Evolutionary conservation across 108 stramenopile species (phyloP).

Genomic region (Stephanodiscus triporus): DNA sequence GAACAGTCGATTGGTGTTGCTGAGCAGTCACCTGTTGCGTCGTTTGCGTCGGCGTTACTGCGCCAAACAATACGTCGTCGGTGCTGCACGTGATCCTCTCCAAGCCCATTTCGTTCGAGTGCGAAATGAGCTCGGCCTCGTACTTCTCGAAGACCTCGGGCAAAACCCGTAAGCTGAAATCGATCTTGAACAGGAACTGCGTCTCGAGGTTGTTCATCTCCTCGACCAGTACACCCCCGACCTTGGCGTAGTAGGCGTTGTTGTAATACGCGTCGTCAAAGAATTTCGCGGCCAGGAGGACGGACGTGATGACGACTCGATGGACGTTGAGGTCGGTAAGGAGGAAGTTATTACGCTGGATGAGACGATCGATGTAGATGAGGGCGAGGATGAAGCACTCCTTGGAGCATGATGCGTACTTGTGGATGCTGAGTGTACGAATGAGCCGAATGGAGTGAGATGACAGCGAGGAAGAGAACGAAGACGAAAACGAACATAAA

Average conservation of each 20-base stretch:
- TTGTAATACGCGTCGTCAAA: slow-evolving; percentile 99
- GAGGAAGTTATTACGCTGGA: slow-evolving; percentile 92
- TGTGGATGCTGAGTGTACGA: slow-evolving; percentile 75
- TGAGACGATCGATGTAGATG: slow-evolving; percentile 98
- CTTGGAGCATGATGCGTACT: slow-evolving; percentile 95
- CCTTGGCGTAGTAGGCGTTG: slow-evolving; percentile 98
- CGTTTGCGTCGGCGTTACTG: neutral
- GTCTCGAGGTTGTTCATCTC: slow-evolving; percentile 96
- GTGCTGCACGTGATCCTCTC: slow-evolving; percentile 11
- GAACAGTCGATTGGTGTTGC: too few relatives aligned
- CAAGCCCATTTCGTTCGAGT: slow-evolving; percentile 39
- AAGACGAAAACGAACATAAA: neutral
- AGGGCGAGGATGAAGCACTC: slow-evolving; percentile 97
- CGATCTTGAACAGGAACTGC: slow-evolving; percentile 94
- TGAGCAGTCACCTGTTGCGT: neutral
- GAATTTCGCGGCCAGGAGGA: slow-evolving; percentile 97
- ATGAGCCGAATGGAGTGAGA: slow-evolving; percentile 4
- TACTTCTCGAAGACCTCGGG: slow-evolving; percentile 88
- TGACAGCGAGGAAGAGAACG: neutral
- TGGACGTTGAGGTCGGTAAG: slow-evolving; percentile 97
- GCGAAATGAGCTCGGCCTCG: slow-evolving; percentile 76
- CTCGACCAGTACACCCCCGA: slow-evolving; percentile 83
- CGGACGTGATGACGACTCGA: slow-evolving; percentile 93
- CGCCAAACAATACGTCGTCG: slow-evolving; percentile 7
- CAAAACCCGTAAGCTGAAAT: slow-evolving; percentile 93